phyloP scores from a whole-genome alignment of 1,284 basidiomycete species.

The Phenoliferia sp. region DNA sequence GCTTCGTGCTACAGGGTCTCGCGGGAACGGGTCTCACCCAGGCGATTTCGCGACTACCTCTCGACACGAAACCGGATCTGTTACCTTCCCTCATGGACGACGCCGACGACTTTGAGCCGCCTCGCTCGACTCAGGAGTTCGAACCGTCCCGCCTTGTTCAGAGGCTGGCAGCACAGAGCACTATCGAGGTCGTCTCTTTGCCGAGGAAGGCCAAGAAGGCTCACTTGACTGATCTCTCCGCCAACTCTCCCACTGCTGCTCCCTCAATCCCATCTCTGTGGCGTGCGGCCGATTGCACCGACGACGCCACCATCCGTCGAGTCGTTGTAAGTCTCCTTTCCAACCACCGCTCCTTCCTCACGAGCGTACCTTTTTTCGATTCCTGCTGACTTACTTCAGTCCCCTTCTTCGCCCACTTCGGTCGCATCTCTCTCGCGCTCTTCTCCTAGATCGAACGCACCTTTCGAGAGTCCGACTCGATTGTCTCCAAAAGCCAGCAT shows the following conservation, averaged over 20 bases:
- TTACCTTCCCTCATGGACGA: neutral
- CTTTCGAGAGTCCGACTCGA: slow-evolving; percentile 2
- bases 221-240: too few relatives aligned
- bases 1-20: slow-evolving; percentile 2
- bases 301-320: slow-evolving; percentile 4
- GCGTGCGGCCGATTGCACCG: slow-evolving; percentile 5
- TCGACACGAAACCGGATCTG: neutral
- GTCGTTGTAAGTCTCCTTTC: slow-evolving; percentile 18
- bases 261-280: too few relatives aligned
- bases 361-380: slow-evolving; percentile 4
- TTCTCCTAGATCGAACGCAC: neutral
- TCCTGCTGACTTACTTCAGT: slow-evolving; percentile 1
- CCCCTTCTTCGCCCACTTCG: neutral
- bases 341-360: neutral
- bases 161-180: neutral
- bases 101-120: neutral
- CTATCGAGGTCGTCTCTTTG: neutral
- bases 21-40: slow-evolving; percentile 6
- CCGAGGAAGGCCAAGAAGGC: neutral
- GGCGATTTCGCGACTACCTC: neutral
- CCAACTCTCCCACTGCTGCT: too few relatives aligned
- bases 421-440: neutral
- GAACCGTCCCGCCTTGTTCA: slow-evolving; percentile 8
- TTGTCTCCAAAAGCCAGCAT: too few relatives aligned
- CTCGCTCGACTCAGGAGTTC: slow-evolving; percentile 20